Evolutionary conservation across 140 eudicot genomes (phyloP).

Genomic region (Cichorium intybus): DNA sequence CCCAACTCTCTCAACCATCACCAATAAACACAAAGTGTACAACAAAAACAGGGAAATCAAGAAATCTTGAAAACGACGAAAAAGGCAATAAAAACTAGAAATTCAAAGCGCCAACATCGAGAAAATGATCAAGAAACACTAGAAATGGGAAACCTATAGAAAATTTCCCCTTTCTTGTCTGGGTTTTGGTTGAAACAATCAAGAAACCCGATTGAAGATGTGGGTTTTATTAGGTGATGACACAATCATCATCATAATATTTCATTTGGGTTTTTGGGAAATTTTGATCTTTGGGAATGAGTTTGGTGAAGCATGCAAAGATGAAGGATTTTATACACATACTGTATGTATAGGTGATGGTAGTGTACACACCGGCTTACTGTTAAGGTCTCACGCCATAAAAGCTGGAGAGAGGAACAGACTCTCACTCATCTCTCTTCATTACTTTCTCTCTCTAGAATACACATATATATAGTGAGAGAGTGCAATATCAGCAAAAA

Average conservation of each 20-base stretch:
- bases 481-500: slow-evolving; percentile 13
- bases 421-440: slow-evolving; percentile 45
- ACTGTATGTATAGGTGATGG: slow-evolving; percentile 40
- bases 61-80: slow-evolving; percentile 27
- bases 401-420: slow-evolving; percentile 66
- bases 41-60: slow-evolving; percentile 17
- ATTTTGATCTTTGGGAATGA: slow-evolving; percentile 33
- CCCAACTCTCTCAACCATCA: slow-evolving; percentile 41
- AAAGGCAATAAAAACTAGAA: slow-evolving; percentile 5
- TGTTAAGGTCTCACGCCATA: slow-evolving; percentile 77
- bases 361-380: slow-evolving; percentile 41
- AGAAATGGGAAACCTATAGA: slow-evolving; percentile 15
- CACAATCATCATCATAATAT: slow-evolving; percentile 16
- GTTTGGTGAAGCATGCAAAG: slow-evolving; percentile 85
- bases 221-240: slow-evolving; percentile 26
- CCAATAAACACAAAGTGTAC: slow-evolving; percentile 24
- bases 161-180: slow-evolving; percentile 41
- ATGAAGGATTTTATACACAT: slow-evolving; percentile 39
- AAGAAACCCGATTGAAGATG: slow-evolving; percentile 26
- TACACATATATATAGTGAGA: slow-evolving; percentile 16
- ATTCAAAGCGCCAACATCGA: slow-evolving; percentile 40
- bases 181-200: slow-evolving; percentile 32
- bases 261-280: slow-evolving; percentile 44
- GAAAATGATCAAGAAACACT: slow-evolving; percentile 29
- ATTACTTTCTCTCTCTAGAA: slow-evolving; percentile 41